A percentile compares a stretch with the other conserved stretches of the same genome.
Conservation (phyloP, 805 yeast species). For the Metschnikowia vanudenii region DNA sequence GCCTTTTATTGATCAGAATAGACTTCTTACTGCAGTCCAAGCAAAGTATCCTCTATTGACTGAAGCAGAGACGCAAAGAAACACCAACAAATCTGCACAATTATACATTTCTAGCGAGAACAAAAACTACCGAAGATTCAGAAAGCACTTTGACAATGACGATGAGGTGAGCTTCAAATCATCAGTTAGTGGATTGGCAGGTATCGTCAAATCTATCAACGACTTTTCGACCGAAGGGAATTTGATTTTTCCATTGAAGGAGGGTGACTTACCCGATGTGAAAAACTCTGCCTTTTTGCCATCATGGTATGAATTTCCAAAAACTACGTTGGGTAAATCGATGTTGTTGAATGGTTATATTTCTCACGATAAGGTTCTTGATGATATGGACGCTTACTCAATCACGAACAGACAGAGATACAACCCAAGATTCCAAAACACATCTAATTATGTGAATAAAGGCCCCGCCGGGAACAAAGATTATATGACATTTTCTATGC, state of each 20-base stretch:
- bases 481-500: slow-evolving; percentile 31
- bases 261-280: slow-evolving; percentile 46
- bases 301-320: slow-evolving; percentile 61
- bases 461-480: slow-evolving; percentile 41
- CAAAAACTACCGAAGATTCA: slow-evolving; percentile 44
- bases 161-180: slow-evolving; percentile 44
- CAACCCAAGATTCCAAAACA: slow-evolving; percentile 17
- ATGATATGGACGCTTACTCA: slow-evolving; percentile 65
- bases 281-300: slow-evolving; percentile 40
- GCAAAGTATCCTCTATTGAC: slow-evolving; percentile 62
- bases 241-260: slow-evolving; percentile 47
- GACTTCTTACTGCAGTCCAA: slow-evolving; percentile 66
- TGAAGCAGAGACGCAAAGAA: slow-evolving; percentile 66
- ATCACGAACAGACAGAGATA: slow-evolving; percentile 45
- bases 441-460: slow-evolving; percentile 33
- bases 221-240: slow-evolving; percentile 36
- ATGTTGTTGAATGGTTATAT: slow-evolving; percentile 80
- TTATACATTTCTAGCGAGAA: slow-evolving; percentile 66
- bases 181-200: slow-evolving; percentile 57
- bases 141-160: slow-evolving; percentile 34
- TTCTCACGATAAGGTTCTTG: slow-evolving; percentile 58
- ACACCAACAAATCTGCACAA: slow-evolving; percentile 68
- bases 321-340: slow-evolving; percentile 63
- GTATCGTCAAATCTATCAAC: slow-evolving; percentile 42
- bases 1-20: slow-evolving; percentile 85